Conservation (phyloP, 768 basidiomycete genomes). For the Mycena rebaudengoi region DNA sequence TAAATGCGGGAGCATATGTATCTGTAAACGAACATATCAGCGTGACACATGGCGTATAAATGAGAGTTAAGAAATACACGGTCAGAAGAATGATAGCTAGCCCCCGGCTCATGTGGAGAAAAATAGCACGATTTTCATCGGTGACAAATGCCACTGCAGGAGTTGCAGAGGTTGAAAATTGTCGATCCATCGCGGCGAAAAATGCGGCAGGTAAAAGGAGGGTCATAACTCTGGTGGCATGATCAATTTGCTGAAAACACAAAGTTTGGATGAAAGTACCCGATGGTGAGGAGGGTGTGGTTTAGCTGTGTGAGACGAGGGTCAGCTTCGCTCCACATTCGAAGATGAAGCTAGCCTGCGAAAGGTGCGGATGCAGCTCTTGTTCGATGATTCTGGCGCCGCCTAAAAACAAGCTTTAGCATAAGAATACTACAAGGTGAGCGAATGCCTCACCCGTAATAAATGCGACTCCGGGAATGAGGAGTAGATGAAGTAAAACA, state of each 20-base stretch:
- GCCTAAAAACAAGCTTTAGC: constrained; percentile 42
- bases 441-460: constrained; percentile 72
- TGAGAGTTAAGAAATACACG: constrained; percentile 49
- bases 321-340: too few species aligned
- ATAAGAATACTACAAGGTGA: constrained; percentile 5
- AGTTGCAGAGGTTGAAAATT: constrained; percentile 27
- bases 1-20: constrained; percentile 76
- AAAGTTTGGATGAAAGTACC: constrained; percentile 45
- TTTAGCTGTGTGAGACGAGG: constrained; percentile 73
- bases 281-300: constrained; percentile 72
- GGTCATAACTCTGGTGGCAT: constrained; percentile 59
- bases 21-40: constrained; percentile 38
- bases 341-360: too few species aligned
- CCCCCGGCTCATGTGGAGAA: constrained; percentile 73
- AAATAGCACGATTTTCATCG: constrained; percentile 51
- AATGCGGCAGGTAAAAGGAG: constrained; percentile 73
- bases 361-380: constrained; percentile 71
- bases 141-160: constrained; percentile 42
- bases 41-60: too few species aligned
- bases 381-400: constrained; percentile 75
- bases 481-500: constrained; percentile 74
- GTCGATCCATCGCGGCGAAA: constrained; percentile 65
- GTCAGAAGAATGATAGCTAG: constrained; percentile 68
- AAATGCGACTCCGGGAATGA: constrained; percentile 76
- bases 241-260: background rate